phyloP scores from a whole-genome alignment of 2,329 filamentous ascomycete species.

The Fusarium mundagurra region DNA sequence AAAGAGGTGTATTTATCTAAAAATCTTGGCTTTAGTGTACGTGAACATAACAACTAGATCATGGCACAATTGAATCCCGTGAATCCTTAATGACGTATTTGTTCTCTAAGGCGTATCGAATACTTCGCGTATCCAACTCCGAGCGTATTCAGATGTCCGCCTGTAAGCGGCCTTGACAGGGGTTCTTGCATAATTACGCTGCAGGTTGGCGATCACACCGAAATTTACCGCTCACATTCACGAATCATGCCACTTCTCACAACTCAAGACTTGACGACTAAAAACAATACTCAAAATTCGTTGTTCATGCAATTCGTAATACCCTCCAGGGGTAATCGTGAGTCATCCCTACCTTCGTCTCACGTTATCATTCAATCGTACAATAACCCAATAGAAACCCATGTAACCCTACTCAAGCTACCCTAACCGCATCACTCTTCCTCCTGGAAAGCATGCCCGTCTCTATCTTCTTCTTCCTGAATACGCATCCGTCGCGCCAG shows the following conservation, averaged over 20 bases:
- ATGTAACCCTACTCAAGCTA: accelerated
- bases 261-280: accelerated
- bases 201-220: background rate
- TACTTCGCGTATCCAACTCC: background rate
- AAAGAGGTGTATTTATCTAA: background rate
- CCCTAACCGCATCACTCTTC: accelerated
- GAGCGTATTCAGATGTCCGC: background rate
- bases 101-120: accelerated
- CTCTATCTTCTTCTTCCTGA: background rate
- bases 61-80: background rate
- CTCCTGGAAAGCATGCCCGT: accelerated
- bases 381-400: accelerated
- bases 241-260: background rate
- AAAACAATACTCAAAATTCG: background rate
- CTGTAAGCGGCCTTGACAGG: background rate
- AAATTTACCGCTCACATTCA: background rate
- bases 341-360: accelerated
- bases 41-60: too few species aligned
- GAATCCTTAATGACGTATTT: background rate
- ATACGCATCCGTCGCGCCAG: background rate
- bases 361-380: background rate
- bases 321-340: background rate
- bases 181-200: background rate
- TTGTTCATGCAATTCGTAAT: background rate
- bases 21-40: accelerated